Base-by-base conservation (phyloP, 805 yeast genomes). In the Saturnispora ahearnii region DNA sequence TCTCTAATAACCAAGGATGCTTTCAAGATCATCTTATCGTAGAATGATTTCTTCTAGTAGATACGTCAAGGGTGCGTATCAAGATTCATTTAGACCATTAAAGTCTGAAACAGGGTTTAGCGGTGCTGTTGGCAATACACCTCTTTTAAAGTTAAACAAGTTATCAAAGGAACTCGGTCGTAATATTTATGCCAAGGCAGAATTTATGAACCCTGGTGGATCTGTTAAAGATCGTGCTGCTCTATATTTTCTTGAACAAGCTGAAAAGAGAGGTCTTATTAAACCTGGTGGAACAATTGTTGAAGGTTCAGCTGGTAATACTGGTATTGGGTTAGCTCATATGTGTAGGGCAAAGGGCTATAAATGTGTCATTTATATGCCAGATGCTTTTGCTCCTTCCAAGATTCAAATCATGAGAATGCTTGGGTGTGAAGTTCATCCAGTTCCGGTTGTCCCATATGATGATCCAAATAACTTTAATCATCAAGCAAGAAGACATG, bases 261-360 rank as follows among this genome's bases (percentile, higher is more conserved):
- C 96, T 29, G 96, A 89, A 63, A 62, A 65, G 37, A 73, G 72
- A 54, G 89, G 89, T 4, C 67, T 75, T 46, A 71, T 88, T 49
- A 64, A 70, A 53, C 77, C 88, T 4, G 95, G 95, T 18, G 96
- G 95, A 32, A 88, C 96, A 1, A 78, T 88, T 30, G 89, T 88
- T 26, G 96, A 88, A 66, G 96, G 96, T 12, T 87, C 96, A n/a
- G 96, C 96, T 3, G 96, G 96, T 41, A 88, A 88, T 68, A 88
- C 96, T 15, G 96, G 96, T 30, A 89, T 88, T 58, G 96, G 96
- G 1, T 71, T 88, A 49, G 96, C 96, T 5, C 82, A 77, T 60
- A 80, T 83, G 45, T 86, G 95, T 64, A 73, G 95, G 36, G 78
- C 91, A 45, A 79, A 83, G 57, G 96, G 96, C 36, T 88, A 88